Percentiles rank a stretch among this genome's conserved stretches.
phyloP scores from a whole-genome alignment of 1,139 yeast genomes.

The Blastobotrys persicus region DNA sequence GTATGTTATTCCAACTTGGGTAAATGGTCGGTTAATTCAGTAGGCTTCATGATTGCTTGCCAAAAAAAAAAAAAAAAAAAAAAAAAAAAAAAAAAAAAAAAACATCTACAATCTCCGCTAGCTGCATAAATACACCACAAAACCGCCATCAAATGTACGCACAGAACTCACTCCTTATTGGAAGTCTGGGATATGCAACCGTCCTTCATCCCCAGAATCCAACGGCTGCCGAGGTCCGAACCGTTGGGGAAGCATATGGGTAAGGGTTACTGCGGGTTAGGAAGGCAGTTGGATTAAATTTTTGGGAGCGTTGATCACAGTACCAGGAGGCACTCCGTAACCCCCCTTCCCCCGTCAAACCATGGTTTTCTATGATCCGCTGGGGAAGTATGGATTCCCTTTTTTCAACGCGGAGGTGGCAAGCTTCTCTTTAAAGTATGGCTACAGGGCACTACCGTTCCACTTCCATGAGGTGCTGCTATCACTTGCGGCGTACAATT shows the following conservation, averaged over 20 bases:
- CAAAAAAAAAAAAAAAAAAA: no score
- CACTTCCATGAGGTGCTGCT: slow-evolving; percentile 55
- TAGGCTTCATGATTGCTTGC: no score
- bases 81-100: no score
- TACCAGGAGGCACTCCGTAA: no score
- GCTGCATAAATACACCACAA: no score
- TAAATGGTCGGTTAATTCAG: no score
- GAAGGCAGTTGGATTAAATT: neutral
- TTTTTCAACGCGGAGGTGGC: slow-evolving; percentile 18
- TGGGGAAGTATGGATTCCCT: slow-evolving; percentile 18
- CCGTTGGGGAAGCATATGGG: neutral
- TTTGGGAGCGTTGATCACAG: no score
- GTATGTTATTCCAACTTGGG: no score
- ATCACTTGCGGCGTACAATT: slow-evolving; percentile 47
- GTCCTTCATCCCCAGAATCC: neutral
- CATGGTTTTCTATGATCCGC: slow-evolving; percentile 22
- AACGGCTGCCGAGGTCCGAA: neutral
- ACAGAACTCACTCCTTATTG: no score
- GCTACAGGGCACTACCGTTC: slow-evolving; percentile 35
- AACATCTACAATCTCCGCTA: no score
- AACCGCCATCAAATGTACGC: no score
- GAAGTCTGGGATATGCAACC: no score
- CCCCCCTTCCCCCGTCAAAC: neutral
- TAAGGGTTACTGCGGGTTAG: neutral
- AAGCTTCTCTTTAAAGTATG: slow-evolving; percentile 20